phyloP scores from a whole-genome alignment of 495 filamentous ascomycete genomes.

The Aspergillus taichungensis region DNA sequence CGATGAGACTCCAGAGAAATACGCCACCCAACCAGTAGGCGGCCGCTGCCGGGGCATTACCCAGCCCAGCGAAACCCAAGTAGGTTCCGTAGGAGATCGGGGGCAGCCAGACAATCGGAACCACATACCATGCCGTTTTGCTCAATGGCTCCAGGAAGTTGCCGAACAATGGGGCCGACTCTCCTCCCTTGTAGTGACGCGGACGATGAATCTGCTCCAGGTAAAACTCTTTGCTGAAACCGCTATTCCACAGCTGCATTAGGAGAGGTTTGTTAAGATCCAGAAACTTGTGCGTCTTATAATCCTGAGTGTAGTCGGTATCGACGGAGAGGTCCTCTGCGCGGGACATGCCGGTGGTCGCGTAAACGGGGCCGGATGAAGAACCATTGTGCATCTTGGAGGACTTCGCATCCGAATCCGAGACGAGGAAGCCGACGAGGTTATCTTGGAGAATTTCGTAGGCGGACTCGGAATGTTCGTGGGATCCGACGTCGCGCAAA shows the following conservation, averaged over 20 bases:
- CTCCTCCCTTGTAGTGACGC: constrained; percentile 86
- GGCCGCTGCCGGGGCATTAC: constrained; percentile 28
- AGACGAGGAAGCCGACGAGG: constrained; percentile 68
- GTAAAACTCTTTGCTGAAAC: constrained; percentile 89
- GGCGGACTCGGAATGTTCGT: constrained; percentile 78
- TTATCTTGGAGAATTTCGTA: constrained; percentile 86
- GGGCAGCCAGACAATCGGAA: constrained; percentile 84
- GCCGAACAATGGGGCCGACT: constrained; percentile 89
- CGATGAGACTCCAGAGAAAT: constrained; percentile 77
- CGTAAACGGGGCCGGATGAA: constrained; percentile 44
- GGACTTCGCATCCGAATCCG: constrained; percentile 22
- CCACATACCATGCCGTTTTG: constrained; percentile 86
- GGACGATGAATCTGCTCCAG: constrained; percentile 93
- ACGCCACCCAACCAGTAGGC: constrained; percentile 58
- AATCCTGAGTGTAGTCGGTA: constrained; percentile 68
- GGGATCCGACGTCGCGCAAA: constrained; percentile 74
- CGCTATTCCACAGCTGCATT: constrained; percentile 79
- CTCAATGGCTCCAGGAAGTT: constrained; percentile 95
- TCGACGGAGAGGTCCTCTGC: constrained; percentile 81
- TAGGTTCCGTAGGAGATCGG: constrained; percentile 65
- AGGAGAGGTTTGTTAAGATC: constrained; percentile 82
- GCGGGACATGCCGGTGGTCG: constrained; percentile 73
- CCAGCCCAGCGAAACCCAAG: constrained; percentile 52
- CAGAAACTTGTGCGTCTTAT: constrained; percentile 82
- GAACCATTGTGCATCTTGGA: constrained; percentile 27